These are phyloP conservation scores for Amborella trichopoda DNA, from an alignment of 164 flowering plant genomes.

Conservation along the genomic window DNA sequence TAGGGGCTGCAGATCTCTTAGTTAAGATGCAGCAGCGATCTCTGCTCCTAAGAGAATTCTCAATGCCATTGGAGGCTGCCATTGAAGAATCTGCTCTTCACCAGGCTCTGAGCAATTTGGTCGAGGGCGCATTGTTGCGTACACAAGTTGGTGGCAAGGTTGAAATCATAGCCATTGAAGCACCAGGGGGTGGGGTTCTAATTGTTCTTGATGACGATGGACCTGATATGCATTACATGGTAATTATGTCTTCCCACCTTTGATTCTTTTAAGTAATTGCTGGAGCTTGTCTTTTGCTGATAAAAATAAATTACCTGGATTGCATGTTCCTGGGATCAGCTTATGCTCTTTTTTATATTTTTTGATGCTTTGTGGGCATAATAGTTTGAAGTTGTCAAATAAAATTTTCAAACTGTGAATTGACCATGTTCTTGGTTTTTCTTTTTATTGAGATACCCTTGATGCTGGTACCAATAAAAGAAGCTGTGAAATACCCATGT, in stretches of 20 bases:
- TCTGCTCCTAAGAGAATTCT: slow-evolving; percentile 39
- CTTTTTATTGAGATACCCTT: no score
- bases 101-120: slow-evolving; percentile 85
- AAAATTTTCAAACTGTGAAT: no score
- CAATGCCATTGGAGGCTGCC: slow-evolving; percentile 42
- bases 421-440: no score
- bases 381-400: no score
- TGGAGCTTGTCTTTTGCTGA: no score
- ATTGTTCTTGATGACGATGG: slow-evolving; percentile 89
- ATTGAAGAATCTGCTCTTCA: slow-evolving; percentile 84
- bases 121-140: slow-evolving; percentile 86
- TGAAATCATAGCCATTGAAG: slow-evolving; percentile 46
- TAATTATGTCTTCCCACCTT: slow-evolving; percentile 18
- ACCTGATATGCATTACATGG: slow-evolving; percentile 97
- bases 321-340: no score
- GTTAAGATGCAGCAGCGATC: slow-evolving; percentile 56
- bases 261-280: no score
- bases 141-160: slow-evolving; percentile 74
- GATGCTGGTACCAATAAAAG: no score
- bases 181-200: slow-evolving; percentile 86
- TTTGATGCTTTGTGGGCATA: no score
- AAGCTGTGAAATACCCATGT: no score
- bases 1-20: slow-evolving; percentile 57
- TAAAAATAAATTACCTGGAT: no score
- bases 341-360: no score